phyloP scores from a whole-genome alignment of 1,139 yeast genomes.

The Saccharomyces hybrid region DNA sequence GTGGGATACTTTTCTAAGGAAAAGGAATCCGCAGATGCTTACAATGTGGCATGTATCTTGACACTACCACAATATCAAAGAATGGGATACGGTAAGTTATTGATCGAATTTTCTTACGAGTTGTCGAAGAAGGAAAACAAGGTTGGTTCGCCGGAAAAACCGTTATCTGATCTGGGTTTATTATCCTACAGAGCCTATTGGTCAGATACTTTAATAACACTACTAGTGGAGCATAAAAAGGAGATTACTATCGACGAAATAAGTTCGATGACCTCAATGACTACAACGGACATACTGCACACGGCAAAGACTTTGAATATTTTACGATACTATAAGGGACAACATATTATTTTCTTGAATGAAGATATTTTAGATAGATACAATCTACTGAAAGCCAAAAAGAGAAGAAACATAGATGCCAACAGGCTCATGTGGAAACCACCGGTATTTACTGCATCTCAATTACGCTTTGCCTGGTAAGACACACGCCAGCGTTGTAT shows the following conservation, averaged over 20 bases:
- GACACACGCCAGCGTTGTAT: not conserved
- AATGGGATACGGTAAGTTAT: conserved; percentile 83
- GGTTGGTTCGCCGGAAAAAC: conserved; percentile 95
- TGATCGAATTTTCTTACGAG: conserved; percentile 90
- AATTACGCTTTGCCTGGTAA: conserved; percentile 91
- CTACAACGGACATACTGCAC: conserved; percentile 90
- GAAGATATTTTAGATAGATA: conserved; percentile 75
- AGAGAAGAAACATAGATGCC: conserved; percentile 73
- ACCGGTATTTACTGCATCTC: conserved; percentile 94
- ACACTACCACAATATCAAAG: conserved; percentile 95
- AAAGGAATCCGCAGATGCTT: conserved; percentile 92
- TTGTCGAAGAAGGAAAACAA: conserved; percentile 81
- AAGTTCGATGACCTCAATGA: conserved; percentile 82
- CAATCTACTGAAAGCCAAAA: conserved; percentile 64
- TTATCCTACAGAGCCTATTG: conserved; percentile 92
- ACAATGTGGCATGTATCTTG: conserved; percentile 93
- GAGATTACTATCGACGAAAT: conserved; percentile 93
- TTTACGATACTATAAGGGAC: conserved; percentile 89
- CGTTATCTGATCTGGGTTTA: conserved; percentile 87
- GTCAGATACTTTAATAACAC: conserved; percentile 80
- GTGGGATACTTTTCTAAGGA: conserved; percentile 97
- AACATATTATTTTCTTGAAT: conserved; percentile 85
- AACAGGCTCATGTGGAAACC: conserved; percentile 80
- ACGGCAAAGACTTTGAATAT: conserved; percentile 88
- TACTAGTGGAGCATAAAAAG: conserved; percentile 56